phyloP scores from a whole-genome alignment of 75 land plant species.

The Gnetum montanum region DNA sequence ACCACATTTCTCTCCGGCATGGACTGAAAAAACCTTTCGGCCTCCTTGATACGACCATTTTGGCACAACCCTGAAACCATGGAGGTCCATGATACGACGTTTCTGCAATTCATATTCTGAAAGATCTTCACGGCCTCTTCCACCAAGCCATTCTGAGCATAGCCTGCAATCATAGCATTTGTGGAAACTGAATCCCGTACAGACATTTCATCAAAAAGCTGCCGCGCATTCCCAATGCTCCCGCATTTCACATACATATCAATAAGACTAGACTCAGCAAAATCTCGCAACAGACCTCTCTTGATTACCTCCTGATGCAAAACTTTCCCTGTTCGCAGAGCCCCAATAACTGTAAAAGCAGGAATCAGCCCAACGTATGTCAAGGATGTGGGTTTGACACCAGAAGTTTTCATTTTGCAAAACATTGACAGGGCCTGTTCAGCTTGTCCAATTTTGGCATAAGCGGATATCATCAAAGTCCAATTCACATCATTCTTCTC shows the following conservation, averaged over 20 bases:
- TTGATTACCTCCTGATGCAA: constrained; percentile 7
- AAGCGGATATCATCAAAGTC: constrained; percentile 11
- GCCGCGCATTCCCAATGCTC: constrained; percentile 8
- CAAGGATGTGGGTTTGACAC: not conserved
- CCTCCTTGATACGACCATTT: constrained; percentile 3
- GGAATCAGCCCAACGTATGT: constrained; percentile 5
- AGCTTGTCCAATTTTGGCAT: constrained; percentile 4
- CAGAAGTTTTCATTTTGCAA: constrained; percentile 3
- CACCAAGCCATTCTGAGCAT: constrained; percentile 14
- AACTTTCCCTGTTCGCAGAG: constrained; percentile 6
- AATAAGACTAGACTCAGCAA: constrained; percentile 6
- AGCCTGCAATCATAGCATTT: constrained; percentile 14
- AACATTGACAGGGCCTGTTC: constrained; percentile 13
- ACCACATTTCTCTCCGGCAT: not conserved
- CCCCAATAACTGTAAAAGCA: constrained; percentile 2
- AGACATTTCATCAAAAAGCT: constrained; percentile 14
- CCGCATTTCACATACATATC: constrained; percentile 22
- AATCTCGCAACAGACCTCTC: not conserved
- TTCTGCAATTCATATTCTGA: constrained; percentile 12
- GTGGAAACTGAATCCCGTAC: constrained; percentile 12
- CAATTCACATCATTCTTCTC: constrained; percentile 6
- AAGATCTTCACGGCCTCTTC: constrained; percentile 8
- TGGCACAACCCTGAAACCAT: constrained; percentile 9
- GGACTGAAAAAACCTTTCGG: not conserved
- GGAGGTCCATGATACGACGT: constrained; percentile 10